A percentile compares a stretch with the other conserved stretches of the same genome.
These are phyloP conservation scores for Nitzschia sp. DNA, from an alignment of 108 stramenopile genomes.

Conservation along the genomic window DNA sequence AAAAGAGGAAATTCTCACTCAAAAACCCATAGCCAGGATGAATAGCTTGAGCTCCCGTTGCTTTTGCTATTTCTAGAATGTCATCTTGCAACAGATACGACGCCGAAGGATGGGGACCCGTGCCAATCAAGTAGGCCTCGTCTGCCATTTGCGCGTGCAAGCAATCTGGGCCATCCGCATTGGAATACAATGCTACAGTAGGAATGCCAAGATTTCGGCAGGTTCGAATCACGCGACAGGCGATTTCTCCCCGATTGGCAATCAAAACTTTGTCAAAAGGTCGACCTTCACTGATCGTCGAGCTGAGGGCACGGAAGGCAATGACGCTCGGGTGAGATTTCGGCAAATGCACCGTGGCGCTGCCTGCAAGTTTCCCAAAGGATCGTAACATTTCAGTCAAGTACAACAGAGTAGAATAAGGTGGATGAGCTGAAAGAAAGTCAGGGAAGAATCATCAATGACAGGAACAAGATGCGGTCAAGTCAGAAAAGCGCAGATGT, in stretches of 20 bases:
- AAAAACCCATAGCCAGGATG: slow-evolving; percentile 95
- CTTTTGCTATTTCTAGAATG: slow-evolving; percentile 68
- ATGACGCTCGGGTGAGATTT: too few species aligned
- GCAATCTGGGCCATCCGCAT: slow-evolving; percentile 74
- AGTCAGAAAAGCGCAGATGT: too few species aligned
- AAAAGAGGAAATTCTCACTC: slow-evolving; percentile 81
- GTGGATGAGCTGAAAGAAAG: too few species aligned
- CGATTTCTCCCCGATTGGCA: slow-evolving; percentile 96
- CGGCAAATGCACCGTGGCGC: too few species aligned
- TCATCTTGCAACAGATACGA: slow-evolving; percentile 83
- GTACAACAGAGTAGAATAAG: too few species aligned
- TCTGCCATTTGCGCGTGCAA: slow-evolving; percentile 70
- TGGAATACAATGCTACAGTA: slow-evolving; percentile 92
- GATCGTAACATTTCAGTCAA: too few species aligned
- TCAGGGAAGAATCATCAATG: too few species aligned
- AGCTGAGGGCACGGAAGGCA: background rate
- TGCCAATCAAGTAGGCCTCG: slow-evolving; percentile 87
- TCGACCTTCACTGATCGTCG: slow-evolving; percentile 6
- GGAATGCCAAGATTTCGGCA: slow-evolving; percentile 71
- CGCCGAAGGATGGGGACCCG: slow-evolving; percentile 61
- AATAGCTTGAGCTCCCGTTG: slow-evolving; percentile 83
- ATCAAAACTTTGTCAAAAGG: slow-evolving; percentile 79
- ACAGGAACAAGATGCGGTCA: too few species aligned
- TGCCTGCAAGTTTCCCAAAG: too few species aligned
- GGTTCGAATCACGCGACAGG: slow-evolving; percentile 89